phyloP scores from a whole-genome alignment of 768 basidiomycete species.

The Polyporus arcularius region DNA sequence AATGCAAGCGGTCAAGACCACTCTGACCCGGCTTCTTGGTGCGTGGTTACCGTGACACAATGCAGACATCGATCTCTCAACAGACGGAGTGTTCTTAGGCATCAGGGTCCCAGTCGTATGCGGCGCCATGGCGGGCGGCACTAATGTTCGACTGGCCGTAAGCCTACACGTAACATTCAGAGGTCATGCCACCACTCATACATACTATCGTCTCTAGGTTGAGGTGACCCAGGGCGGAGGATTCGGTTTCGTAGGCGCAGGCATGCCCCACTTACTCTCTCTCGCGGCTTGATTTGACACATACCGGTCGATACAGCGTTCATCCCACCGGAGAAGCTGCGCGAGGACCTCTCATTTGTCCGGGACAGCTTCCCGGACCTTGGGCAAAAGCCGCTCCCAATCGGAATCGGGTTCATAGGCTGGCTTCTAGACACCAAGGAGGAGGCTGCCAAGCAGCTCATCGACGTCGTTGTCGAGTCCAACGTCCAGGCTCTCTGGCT shows the following conservation, averaged over 20 bases:
- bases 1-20: conserved; percentile 38
- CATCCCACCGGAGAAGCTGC: conserved; percentile 44
- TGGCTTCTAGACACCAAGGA: conserved; percentile 65
- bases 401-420: conserved; percentile 76
- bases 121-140: conserved; percentile 72
- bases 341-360: conserved; percentile 54
- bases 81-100: conserved; percentile 35
- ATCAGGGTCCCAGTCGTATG: conserved; percentile 60
- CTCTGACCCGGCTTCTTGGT: conserved; percentile 55
- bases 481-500: conserved; percentile 73
- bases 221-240: conserved; percentile 69
- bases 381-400: conserved; percentile 39
- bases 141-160: conserved; percentile 48
- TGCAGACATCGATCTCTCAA: background rate
- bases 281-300: conserved; percentile 2
- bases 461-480: conserved; percentile 54
- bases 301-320: conserved; percentile 42
- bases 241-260: conserved; percentile 73
- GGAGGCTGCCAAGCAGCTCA: conserved; percentile 39
- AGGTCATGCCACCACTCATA: conserved; percentile 32
- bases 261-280: conserved; percentile 33
- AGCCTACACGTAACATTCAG: conserved; percentile 6
- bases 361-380: conserved; percentile 33
- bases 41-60: conserved; percentile 14
- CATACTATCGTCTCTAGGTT: conserved; percentile 30